A percentile compares a stretch with the other conserved stretches of the same genome.
Evolutionary conservation across 2,329 filamentous ascomycete species (phyloP).

Genomic region (Ceratocystiopsis sp.): DNA sequence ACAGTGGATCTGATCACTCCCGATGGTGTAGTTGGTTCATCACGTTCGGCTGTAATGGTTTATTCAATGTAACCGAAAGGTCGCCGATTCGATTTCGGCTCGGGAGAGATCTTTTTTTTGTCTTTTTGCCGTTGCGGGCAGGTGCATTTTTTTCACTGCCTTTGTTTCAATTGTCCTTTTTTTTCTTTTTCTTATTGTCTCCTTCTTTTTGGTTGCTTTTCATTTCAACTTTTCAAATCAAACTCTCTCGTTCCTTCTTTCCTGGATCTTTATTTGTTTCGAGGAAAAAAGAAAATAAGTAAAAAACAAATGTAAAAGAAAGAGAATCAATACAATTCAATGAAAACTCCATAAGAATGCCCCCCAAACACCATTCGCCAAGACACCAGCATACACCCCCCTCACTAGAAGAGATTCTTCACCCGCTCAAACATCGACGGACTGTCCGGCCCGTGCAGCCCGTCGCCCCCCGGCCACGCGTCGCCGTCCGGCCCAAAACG

Average conservation of each 20-base stretch:
- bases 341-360: too few relatives aligned
- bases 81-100: conserved; percentile 5
- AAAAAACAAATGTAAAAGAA: too few relatives aligned
- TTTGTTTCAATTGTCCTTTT: background rate
- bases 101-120: conserved; percentile 1
- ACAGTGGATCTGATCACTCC: conserved; percentile 14
- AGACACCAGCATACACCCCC: too few relatives aligned
- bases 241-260: background rate
- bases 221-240: background rate
- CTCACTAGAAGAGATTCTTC: too few relatives aligned
- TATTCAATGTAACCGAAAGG: conserved; percentile 2
- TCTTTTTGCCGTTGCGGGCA: background rate
- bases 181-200: background rate
- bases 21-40: conserved; percentile 6
- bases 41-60: conserved; percentile 6
- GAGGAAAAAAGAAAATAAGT: too few relatives aligned
- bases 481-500: too few relatives aligned
- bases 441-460: too few relatives aligned
- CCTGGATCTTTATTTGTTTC: background rate
- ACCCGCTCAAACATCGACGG: too few relatives aligned
- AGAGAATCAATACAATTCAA: too few relatives aligned
- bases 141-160: too few relatives aligned
- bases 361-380: too few relatives aligned
- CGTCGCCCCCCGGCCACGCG: too few relatives aligned
- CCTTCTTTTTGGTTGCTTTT: background rate